Conservation (phyloP, 192 early-diverging fungal genomes). For the Linnemannia zychae region DNA sequence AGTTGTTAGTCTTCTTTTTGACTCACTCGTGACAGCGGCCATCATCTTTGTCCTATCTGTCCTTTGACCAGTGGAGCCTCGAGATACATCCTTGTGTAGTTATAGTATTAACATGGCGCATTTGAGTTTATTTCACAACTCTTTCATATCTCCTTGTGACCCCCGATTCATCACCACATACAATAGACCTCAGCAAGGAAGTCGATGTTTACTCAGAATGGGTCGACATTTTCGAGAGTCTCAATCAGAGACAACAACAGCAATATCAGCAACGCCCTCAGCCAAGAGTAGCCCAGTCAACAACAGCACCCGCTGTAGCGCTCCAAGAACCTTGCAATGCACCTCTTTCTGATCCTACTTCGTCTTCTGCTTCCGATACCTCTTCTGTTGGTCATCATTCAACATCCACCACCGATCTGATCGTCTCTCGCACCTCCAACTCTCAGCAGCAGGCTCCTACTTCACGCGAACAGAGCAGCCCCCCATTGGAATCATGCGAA, state of each 20-base stretch:
- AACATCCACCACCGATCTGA: neutral
- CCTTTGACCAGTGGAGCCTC: no score
- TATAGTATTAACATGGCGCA: no score
- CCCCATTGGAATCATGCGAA: neutral
- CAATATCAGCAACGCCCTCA: constrained; percentile 6
- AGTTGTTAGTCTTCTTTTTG: constrained; percentile 9
- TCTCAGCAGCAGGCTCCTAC: neutral
- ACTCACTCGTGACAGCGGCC: neutral
- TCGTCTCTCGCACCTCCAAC: neutral
- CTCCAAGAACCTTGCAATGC: neutral
- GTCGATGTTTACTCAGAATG: constrained; percentile 94
- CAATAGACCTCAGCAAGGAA: constrained; percentile 76
- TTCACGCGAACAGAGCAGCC: neutral
- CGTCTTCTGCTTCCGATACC: no score
- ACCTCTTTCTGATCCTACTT: no score
- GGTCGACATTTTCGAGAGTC: constrained; percentile 84
- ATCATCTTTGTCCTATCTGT: no score
- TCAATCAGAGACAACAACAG: neutral
- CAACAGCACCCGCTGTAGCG: neutral
- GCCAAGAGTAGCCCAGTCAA: neutral
- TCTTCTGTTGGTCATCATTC: neutral
- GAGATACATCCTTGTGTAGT: no score
- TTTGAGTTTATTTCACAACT: neutral
- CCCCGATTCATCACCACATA: neutral
- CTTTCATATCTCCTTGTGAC: neutral